Conservation (phyloP, 306 rosid species). For the Delonix regia region DNA sequence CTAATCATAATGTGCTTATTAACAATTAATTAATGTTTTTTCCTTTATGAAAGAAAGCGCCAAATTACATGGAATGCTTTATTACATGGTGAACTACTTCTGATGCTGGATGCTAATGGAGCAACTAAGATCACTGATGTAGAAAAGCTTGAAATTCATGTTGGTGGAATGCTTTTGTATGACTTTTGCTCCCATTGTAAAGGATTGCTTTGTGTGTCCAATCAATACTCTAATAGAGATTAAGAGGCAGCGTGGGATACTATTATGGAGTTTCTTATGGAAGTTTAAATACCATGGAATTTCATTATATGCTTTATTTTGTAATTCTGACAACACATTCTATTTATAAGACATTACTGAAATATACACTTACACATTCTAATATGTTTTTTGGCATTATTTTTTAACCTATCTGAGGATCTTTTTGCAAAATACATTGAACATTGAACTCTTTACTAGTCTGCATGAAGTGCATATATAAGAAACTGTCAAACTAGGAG, state of each 20-base stretch:
- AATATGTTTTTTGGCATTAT: slow-evolving; percentile 5
- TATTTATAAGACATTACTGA: slow-evolving; percentile 4
- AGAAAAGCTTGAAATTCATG: too few species aligned
- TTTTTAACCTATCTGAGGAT: slow-evolving; percentile 3
- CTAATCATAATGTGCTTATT: too few species aligned
- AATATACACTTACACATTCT: neutral
- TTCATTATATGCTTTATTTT: neutral
- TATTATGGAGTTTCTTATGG: slow-evolving; percentile 23
- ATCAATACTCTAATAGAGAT: neutral
- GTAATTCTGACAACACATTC: neutral
- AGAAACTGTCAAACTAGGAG: slow-evolving; percentile 86
- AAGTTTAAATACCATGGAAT: neutral
- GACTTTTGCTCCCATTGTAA: neutral
- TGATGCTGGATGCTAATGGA: too few species aligned
- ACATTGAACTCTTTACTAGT: slow-evolving; percentile 55
- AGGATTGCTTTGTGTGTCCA: neutral
- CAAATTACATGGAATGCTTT: too few species aligned
- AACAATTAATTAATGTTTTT: too few species aligned
- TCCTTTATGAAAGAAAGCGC: too few species aligned
- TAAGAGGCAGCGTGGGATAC: slow-evolving; percentile 7
- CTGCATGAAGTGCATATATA: slow-evolving; percentile 90
- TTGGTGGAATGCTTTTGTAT: too few species aligned
- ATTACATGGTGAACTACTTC: too few species aligned
- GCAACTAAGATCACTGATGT: too few species aligned
- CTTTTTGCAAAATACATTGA: slow-evolving; percentile 35